Conservation (phyloP, 1,284 basidiomycete species). For the Malassezia furfur region DNA sequence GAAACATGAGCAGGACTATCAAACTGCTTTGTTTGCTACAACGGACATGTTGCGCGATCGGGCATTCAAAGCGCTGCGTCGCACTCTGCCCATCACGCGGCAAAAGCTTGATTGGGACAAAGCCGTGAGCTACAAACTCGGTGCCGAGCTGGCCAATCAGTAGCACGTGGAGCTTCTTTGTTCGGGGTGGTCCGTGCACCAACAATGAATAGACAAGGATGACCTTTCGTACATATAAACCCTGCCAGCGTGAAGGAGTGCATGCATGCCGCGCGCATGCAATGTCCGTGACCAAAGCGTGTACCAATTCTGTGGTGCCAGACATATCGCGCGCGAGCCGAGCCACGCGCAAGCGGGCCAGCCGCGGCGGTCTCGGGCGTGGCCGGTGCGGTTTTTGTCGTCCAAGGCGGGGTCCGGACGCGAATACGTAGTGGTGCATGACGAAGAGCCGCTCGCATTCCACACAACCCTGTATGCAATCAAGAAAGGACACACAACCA, state of each 20-base stretch:
- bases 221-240: background rate
- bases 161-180: background rate
- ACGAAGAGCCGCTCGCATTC: background rate
- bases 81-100: slow-evolving; percentile 39
- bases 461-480: slow-evolving; percentile 2
- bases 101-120: slow-evolving; percentile 48
- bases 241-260: background rate
- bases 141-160: slow-evolving; percentile 24
- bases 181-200: background rate
- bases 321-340: background rate
- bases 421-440: slow-evolving; percentile 9
- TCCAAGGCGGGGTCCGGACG: background rate
- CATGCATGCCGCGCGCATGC: background rate
- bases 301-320: background rate
- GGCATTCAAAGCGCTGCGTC: slow-evolving; percentile 39
- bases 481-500: background rate
- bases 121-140: slow-evolving; percentile 37
- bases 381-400: background rate
- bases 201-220: background rate
- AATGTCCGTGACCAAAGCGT: background rate
- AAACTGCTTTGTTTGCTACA: slow-evolving; percentile 22
- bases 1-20: slow-evolving; percentile 34
- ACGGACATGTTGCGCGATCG: slow-evolving; percentile 32
- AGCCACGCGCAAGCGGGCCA: background rate
- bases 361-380: background rate